Evolutionary conservation across 2,329 filamentous ascomycete genomes (phyloP).

Genomic region (Fusarium cyanostomum): DNA sequence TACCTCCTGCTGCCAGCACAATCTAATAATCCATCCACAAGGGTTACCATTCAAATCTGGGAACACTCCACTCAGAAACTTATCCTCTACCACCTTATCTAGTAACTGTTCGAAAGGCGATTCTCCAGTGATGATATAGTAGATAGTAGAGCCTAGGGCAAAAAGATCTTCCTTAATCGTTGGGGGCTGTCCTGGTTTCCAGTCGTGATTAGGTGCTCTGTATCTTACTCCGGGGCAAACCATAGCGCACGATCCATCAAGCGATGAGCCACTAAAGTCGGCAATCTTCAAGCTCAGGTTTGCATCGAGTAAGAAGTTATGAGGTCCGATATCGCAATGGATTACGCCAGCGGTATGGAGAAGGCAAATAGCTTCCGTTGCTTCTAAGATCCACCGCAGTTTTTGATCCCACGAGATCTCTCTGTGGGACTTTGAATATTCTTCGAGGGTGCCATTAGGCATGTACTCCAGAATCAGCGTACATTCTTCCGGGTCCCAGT

Average conservation of each 20-base stretch:
- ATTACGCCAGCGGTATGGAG: background rate
- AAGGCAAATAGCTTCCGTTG: background rate
- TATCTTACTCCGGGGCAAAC: background rate
- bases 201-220: background rate
- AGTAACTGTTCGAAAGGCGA: background rate
- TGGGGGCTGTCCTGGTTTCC: background rate
- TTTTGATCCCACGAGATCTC: background rate
- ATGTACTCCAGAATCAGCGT: background rate
- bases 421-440: background rate
- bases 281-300: background rate
- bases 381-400: constrained; percentile 8
- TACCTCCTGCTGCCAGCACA: no score
- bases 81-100: no score
- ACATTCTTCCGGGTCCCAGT: background rate
- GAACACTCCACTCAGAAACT: no score
- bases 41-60: no score
- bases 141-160: background rate
- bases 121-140: background rate
- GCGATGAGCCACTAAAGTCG: background rate
- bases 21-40: no score
- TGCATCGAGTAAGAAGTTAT: background rate
- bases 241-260: background rate
- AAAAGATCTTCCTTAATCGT: background rate
- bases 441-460: background rate
- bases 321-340: background rate